Conservation (phyloP, 2,329 filamentous ascomycete genomes). For the Aspergillus niger region DNA sequence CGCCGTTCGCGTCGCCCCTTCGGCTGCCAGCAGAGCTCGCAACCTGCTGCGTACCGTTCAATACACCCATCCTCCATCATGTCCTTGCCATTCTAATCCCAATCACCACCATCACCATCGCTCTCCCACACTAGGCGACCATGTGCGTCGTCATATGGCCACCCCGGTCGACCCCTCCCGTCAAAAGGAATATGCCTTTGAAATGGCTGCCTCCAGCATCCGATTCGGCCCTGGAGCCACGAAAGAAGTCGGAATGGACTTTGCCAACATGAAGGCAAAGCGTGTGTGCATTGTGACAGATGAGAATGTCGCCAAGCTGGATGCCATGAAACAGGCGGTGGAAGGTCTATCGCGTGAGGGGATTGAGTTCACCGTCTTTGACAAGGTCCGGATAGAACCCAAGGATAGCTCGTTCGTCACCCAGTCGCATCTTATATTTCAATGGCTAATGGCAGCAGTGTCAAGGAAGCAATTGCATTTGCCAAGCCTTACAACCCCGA, state of each 20-base stretch:
- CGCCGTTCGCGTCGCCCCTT: conserved; percentile 48
- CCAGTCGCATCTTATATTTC: conserved; percentile 24
- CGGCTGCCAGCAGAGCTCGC: conserved; percentile 51
- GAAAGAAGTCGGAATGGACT: conserved; percentile 96
- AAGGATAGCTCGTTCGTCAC: conserved; percentile 77
- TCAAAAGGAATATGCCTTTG: conserved; percentile 95
- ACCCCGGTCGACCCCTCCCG: conserved; percentile 71
- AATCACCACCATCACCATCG: conserved; percentile 77
- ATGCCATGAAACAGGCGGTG: conserved; percentile 86
- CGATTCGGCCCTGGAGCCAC: conserved; percentile 92
- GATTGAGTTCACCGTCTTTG: conserved; percentile 78
- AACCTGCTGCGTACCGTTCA: conserved; percentile 83
- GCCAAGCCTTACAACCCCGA: conserved; percentile 79
- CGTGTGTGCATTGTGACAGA: conserved; percentile 93
- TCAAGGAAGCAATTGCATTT: conserved; percentile 87
- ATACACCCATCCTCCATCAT: conserved; percentile 81
- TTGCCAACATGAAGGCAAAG: conserved; percentile 85
- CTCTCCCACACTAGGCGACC: conserved; percentile 50
- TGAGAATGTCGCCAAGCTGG: conserved; percentile 73
- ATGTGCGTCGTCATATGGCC: conserved; percentile 66
- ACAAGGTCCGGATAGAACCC: conserved; percentile 80
- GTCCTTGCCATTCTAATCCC: conserved; percentile 91
- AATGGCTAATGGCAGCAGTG: conserved; percentile 50
- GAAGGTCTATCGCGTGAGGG: conserved; percentile 78
- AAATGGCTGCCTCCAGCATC: conserved; percentile 95